Conservation (phyloP, 2,329 filamentous ascomycete genomes). For the Decorospora gaudefroyi region DNA sequence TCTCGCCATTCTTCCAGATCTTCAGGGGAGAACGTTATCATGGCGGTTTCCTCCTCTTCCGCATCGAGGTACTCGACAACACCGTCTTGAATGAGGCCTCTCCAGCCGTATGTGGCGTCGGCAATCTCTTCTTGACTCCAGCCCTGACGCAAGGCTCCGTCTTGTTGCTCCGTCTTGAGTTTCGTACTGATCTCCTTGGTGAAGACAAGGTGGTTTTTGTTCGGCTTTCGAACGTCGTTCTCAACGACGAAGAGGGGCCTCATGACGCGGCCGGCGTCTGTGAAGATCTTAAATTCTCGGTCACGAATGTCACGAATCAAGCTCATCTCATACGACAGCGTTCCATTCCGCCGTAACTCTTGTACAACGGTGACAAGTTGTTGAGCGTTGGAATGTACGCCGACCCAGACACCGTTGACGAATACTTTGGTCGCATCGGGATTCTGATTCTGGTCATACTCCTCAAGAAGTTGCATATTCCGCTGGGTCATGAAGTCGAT, state of each 20-base stretch:
- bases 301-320: conserved; percentile 96
- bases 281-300: conserved; percentile 97
- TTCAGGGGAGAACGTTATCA: conserved; percentile 99
- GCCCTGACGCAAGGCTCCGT: conserved; percentile 62
- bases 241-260: conserved; percentile 92
- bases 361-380: conserved; percentile 80
- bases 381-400: conserved; percentile 86
- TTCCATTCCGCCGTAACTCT: conserved; percentile 75
- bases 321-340: conserved; percentile 90
- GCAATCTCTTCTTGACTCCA: conserved; percentile 63
- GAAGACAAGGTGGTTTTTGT: conserved; percentile 76
- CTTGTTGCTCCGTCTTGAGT: conserved; percentile 72
- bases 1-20: conserved; percentile 70
- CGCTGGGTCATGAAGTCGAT: conserved; percentile 94
- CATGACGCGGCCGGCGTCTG: conserved; percentile 93
- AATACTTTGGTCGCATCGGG: conserved; percentile 97
- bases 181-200: conserved; percentile 77
- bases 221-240: conserved; percentile 74
- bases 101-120: conserved; percentile 77
- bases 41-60: conserved; percentile 96
- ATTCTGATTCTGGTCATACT: conserved; percentile 70
- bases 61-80: conserved; percentile 96
- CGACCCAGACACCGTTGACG: conserved; percentile 97
- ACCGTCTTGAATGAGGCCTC: conserved; percentile 79
- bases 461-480: conserved; percentile 95